These are phyloP conservation scores for Mimosa pudica DNA, from an alignment of 306 rosid genomes.

Conservation along the genomic window DNA sequence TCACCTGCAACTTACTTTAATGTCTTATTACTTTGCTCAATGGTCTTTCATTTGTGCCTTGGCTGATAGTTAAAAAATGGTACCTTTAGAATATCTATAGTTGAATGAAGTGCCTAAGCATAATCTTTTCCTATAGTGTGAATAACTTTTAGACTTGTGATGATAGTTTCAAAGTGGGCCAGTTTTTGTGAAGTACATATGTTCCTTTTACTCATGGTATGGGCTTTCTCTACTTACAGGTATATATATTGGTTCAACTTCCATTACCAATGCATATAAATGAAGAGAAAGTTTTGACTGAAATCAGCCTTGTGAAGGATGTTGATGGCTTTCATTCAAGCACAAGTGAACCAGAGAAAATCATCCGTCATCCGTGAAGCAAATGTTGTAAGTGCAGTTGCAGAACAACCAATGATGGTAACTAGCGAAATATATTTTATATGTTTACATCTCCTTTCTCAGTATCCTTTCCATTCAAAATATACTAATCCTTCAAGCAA, in stretches of 20 bases:
- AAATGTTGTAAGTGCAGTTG: constrained; percentile 88
- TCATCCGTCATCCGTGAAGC: constrained; percentile 81
- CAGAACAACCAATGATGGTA: constrained; percentile 91
- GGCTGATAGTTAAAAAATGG: too few species aligned
- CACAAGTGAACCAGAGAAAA: constrained; percentile 61
- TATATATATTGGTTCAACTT: constrained; percentile 90
- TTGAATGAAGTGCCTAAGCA: neutral
- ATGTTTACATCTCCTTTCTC: constrained; percentile 14
- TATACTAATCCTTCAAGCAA: neutral
- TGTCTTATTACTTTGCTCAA: too few species aligned
- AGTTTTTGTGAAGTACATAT: neutral
- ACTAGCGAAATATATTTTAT: constrained; percentile 18
- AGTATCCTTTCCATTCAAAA: neutral
- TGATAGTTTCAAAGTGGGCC: neutral
- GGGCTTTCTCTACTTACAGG: constrained; percentile 55
- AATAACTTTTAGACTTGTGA: neutral
- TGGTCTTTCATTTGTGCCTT: too few species aligned
- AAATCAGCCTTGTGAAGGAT: constrained; percentile 85
- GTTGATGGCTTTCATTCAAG: constrained; percentile 95
- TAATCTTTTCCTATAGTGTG: neutral
- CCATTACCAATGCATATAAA: constrained; percentile 91
- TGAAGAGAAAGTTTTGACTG: constrained; percentile 78
- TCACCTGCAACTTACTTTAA: too few species aligned
- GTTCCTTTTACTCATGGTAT: neutral
- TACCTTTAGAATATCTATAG: neutral